Percentiles rank a stretch among this genome's conserved stretches.
Conservation (phyloP, 768 basidiomycete species). For the Trametes maxima region DNA sequence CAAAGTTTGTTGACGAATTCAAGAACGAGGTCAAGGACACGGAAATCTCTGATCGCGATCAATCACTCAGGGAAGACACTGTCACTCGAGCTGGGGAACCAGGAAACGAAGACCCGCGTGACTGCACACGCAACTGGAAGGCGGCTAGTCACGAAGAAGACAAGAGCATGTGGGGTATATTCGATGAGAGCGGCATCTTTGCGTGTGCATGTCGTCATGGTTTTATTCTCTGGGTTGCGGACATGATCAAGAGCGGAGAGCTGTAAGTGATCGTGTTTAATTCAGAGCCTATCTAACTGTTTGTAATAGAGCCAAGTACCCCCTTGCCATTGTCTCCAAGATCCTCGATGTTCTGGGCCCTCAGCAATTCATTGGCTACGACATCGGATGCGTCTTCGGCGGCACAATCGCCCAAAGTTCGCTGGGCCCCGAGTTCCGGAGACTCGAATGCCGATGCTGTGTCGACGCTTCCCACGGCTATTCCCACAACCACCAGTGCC, state of each 20-base stretch:
- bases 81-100: conserved; percentile 21
- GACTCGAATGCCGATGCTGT: neutral
- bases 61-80: neutral
- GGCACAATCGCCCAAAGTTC: conserved; percentile 13
- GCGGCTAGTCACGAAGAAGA: conserved; percentile 30
- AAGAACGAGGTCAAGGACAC: conserved; percentile 33
- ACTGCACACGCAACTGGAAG: conserved; percentile 38
- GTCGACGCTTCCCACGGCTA: conserved; percentile 40
- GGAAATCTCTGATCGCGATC: neutral
- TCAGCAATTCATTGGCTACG: conserved; percentile 1
- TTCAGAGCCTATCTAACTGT: neutral
- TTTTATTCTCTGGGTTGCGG: conserved; percentile 20
- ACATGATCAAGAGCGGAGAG: conserved; percentile 25
- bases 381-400: conserved; percentile 25
- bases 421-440: conserved; percentile 2
- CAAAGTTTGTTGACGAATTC: conserved; percentile 33
- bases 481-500: conserved; percentile 38
- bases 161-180: conserved; percentile 40
- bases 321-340: conserved; percentile 19
- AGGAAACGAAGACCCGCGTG: conserved; percentile 10
- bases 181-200: conserved; percentile 43
- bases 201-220: conserved; percentile 25
- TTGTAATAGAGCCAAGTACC: conserved; percentile 29
- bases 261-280: conserved; percentile 13
- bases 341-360: neutral